Percentiles rank a stretch among this genome's conserved stretches.
These are phyloP conservation scores for Crithidia brevicula DNA, from an alignment of 208 protist genomes.

Conservation along the genomic window DNA sequence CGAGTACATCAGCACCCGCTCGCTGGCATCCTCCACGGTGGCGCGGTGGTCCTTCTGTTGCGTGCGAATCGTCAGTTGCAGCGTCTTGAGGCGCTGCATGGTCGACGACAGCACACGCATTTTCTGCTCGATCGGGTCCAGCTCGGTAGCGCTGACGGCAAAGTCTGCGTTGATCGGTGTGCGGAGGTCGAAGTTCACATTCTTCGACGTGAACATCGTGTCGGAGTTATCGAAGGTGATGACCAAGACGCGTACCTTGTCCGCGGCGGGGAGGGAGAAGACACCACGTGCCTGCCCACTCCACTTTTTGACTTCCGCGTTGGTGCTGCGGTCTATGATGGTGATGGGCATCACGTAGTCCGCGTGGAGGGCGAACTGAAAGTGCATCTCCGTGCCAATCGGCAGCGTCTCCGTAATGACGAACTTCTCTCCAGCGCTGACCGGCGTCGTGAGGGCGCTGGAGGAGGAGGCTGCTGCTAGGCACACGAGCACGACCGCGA, in stretches of 20 bases:
- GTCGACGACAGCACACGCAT: constrained; percentile 34
- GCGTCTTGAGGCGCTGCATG: constrained; percentile 47
- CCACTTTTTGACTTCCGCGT: constrained; percentile 35
- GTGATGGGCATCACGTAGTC: constrained; percentile 32
- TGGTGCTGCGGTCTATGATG: constrained; percentile 29
- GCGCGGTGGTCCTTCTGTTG: constrained; percentile 70
- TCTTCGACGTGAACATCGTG: constrained; percentile 40
- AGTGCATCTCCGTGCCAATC: constrained; percentile 35
- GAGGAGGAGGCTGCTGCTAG: background rate
- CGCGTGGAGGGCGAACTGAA: constrained; percentile 52
- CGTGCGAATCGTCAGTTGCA: constrained; percentile 54
- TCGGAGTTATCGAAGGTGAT: constrained; percentile 63
- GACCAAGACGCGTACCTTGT: constrained; percentile 17
- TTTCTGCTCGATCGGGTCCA: constrained; percentile 80
- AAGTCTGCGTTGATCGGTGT: constrained; percentile 32
- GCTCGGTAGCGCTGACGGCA: constrained; percentile 22
- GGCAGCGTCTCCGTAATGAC: constrained; percentile 44
- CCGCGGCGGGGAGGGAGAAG: constrained; percentile 34
- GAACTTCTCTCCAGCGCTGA: constrained; percentile 37
- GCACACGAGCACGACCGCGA: background rate
- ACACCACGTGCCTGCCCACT: constrained; percentile 27
- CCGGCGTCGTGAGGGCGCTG: constrained; percentile 26
- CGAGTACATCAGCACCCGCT: constrained; percentile 67
- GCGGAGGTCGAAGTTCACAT: constrained; percentile 58
- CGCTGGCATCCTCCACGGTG: constrained; percentile 71